A percentile compares a stretch with the other conserved stretches of the same genome.
phyloP scores from a whole-genome alignment of 2,329 filamentous ascomycete genomes.

The Aspergillus novoparasiticus region DNA sequence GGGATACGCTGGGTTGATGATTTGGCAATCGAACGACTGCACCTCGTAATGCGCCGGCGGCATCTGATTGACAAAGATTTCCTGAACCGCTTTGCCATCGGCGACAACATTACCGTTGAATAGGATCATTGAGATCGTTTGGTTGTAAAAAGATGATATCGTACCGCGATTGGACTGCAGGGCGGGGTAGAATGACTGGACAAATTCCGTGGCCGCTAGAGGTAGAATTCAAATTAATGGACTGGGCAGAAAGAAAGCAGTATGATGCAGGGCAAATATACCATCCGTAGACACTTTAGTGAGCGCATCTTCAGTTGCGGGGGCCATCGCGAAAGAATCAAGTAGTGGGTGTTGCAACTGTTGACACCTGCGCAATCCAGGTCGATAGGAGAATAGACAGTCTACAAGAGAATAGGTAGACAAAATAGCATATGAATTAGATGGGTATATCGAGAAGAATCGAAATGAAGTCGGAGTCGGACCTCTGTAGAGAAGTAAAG shows the following conservation, averaged over 20 bases:
- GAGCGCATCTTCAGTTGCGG: constrained; percentile 36
- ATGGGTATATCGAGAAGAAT: background rate
- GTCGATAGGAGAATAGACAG: background rate
- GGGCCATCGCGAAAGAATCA: constrained; percentile 30
- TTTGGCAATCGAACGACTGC: constrained; percentile 74
- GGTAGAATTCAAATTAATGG: background rate
- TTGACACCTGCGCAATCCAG: background rate
- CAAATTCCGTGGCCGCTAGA: constrained; percentile 70
- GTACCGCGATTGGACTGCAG: constrained; percentile 62
- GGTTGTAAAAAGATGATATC: constrained; percentile 71
- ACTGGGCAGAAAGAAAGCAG: background rate
- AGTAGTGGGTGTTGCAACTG: background rate
- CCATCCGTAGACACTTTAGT: constrained; percentile 48
- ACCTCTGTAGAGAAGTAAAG: background rate
- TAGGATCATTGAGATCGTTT: constrained; percentile 66
- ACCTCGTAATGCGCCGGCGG: constrained; percentile 69
- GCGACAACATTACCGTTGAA: constrained; percentile 74
- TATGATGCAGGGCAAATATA: constrained; percentile 22
- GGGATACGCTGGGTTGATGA: constrained; percentile 71
- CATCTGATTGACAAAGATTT: constrained; percentile 69
- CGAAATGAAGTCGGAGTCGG: background rate
- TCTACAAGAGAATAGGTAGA: background rate
- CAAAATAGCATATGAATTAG: too few species aligned
- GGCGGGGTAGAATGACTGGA: constrained; percentile 74
- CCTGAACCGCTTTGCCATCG: constrained; percentile 66